Conservation (phyloP, 176 grass and related monocot species). For the sorghum (Sorghum bicolor) region DNA sequence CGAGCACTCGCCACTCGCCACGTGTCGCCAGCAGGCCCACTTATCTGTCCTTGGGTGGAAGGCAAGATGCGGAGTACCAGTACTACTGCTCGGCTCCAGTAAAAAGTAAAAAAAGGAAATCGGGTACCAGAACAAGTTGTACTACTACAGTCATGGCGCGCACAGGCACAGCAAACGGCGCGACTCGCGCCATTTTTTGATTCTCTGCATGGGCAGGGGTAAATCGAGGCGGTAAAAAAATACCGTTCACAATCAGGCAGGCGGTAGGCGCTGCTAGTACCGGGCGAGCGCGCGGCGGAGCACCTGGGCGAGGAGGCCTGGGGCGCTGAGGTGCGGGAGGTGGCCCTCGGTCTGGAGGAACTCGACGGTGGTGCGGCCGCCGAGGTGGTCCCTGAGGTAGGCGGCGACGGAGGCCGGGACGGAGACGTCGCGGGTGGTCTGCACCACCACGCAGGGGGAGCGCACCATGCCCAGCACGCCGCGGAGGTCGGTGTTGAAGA, state of each 20-base stretch:
- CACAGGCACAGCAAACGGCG: background rate
- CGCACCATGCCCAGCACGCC: slow-evolving; percentile 64
- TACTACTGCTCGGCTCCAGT: background rate
- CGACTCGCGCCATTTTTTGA: slow-evolving; percentile 22
- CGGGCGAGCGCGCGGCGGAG: slow-evolving; percentile 71
- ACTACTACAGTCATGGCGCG: background rate
- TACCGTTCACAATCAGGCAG: background rate
- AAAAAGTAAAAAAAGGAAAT: background rate
- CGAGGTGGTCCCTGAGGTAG: slow-evolving; percentile 70
- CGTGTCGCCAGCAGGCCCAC: background rate
- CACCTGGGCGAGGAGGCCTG: slow-evolving; percentile 65
- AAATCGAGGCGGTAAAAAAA: slow-evolving; percentile 25
- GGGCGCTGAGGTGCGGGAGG: slow-evolving; percentile 93
- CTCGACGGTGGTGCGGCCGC: slow-evolving; percentile 75
- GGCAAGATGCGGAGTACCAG: background rate
- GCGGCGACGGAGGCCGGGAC: slow-evolving; percentile 74
- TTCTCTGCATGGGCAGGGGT: background rate
- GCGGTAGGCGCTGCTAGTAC: background rate
- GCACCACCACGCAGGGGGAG: slow-evolving; percentile 72
- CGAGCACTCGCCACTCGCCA: slow-evolving; percentile 18
- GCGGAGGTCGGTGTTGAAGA: slow-evolving; percentile 86
- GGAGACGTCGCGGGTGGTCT: slow-evolving; percentile 91
- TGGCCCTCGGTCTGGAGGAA: slow-evolving; percentile 77
- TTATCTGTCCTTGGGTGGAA: background rate
- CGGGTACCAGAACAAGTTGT: background rate